Evolutionary conservation across 75 land plant genomes (phyloP), one percentile per base, ranked within the genome.

Genomic region (Sequoiadendron giganteum): DNA sequence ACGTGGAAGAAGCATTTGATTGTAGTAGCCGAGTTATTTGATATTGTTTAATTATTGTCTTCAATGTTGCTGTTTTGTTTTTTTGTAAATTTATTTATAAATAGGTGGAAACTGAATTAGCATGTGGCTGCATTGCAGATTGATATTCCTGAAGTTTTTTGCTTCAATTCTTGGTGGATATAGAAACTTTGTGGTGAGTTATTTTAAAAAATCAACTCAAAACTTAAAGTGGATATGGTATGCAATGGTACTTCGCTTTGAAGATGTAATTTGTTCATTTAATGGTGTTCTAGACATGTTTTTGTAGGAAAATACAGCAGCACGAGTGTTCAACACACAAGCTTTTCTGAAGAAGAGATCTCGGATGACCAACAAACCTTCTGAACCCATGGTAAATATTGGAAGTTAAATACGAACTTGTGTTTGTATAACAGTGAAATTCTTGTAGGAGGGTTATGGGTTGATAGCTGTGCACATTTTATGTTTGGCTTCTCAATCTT

Each of bases 261-360:
- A 45, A 47, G 43, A 28, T 11, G 16, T 82, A 47, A 28, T 30
- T 45, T 82, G n/a, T 45, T 13, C 52, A 45, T 82, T 82, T 82
- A 82, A 82, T 21, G 30, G 52, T 82, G 30, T 47, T n/a, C 3
- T 80, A 86, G 25, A 77, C 28, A 39, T 87, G 2, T 47, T 87
- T 87, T 90, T 54, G 36, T 91, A 97, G 99, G 99, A 96, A 86
- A 93, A 89, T 88, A 82, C 95, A 65, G 94, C 97, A 72, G 88
- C 78, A 58, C 92, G 91, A 28, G 93, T 93, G 47, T 98, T 98
- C 93, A 98, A 97, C 61, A 88, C 86, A 40, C 94, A 91, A 88
- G 99, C 99, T 82, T 98, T 98, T 89, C 87, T 97, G 80, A 95
- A 94, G 90, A 98, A 95, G 90, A 96, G 99, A 16, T 94, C 99